Evolutionary conservation across 768 basidiomycete species (phyloP).

Genomic region (Suillus plorans): DNA sequence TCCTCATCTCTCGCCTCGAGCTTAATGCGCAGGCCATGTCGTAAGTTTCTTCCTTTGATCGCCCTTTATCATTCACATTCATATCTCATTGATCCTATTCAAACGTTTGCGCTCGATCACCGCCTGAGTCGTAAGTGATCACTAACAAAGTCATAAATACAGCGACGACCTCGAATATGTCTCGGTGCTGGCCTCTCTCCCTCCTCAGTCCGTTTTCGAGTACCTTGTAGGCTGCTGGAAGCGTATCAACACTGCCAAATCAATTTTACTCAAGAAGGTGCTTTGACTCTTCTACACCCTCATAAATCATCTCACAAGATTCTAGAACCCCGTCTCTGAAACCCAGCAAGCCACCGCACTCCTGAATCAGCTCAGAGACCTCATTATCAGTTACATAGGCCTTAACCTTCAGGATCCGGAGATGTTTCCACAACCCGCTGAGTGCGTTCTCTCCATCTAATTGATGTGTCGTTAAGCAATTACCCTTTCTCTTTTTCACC

Average conservation of each 20-base stretch:
- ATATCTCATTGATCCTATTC: neutral
- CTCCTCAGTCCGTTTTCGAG: conserved; percentile 77
- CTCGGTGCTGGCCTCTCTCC: conserved; percentile 73
- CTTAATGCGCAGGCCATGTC: conserved; percentile 70
- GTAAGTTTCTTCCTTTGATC: conserved; percentile 40
- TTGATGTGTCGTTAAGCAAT: neutral
- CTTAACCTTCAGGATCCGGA: conserved; percentile 87
- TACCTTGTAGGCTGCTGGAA: conserved; percentile 94
- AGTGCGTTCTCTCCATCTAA: conserved; percentile 43
- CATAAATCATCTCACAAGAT: conserved; percentile 35
- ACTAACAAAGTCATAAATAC: neutral
- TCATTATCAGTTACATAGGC: conserved; percentile 87
- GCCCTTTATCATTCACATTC: neutral
- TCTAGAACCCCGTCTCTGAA: conserved; percentile 55
- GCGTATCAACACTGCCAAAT: conserved; percentile 60
- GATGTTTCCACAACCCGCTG: conserved; percentile 89
- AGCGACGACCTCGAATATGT: conserved; percentile 79
- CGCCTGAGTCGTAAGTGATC: neutral
- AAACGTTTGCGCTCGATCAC: conserved; percentile 1
- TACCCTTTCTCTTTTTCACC: neutral
- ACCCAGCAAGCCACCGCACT: conserved; percentile 56
- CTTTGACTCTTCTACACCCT: neutral
- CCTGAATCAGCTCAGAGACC: conserved; percentile 77
- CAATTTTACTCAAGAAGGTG: conserved; percentile 65
- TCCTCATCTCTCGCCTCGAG: conserved; percentile 84